phyloP scores from a whole-genome alignment of 164 flowering plant species.

The Paratinospora sagittata region DNA sequence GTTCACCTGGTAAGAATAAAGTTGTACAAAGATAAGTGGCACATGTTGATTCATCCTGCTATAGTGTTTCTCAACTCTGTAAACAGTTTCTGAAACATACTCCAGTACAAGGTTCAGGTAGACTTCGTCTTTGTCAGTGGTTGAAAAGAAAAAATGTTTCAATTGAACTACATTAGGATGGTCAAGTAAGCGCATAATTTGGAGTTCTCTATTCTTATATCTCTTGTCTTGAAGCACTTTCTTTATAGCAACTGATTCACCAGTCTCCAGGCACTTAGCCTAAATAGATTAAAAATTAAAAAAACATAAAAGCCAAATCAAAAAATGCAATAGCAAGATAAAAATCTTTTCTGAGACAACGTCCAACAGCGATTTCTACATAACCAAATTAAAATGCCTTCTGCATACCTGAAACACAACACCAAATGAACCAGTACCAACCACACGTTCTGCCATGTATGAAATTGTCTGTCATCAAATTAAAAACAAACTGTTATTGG shows the following conservation, averaged over 20 bases:
- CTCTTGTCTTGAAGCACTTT: slow-evolving; percentile 97
- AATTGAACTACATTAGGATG: slow-evolving; percentile 83
- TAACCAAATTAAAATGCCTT: background rate
- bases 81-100: slow-evolving; percentile 82
- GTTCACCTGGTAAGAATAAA: slow-evolving; percentile 86
- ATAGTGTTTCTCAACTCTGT: slow-evolving; percentile 68
- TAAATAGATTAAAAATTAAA: slow-evolving; percentile 16
- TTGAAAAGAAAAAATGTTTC: slow-evolving; percentile 84
- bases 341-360: background rate
- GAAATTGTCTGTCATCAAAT: slow-evolving; percentile 61
- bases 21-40: slow-evolving; percentile 72
- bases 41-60: slow-evolving; percentile 66
- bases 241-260: slow-evolving; percentile 90
- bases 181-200: slow-evolving; percentile 76
- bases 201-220: slow-evolving; percentile 97
- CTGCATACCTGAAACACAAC: slow-evolving; percentile 91
- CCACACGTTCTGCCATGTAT: slow-evolving; percentile 96
- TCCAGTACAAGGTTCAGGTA: slow-evolving; percentile 93
- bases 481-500: background rate
- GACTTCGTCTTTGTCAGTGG: slow-evolving; percentile 80
- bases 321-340: background rate
- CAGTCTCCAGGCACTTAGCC: slow-evolving; percentile 94
- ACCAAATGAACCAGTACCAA: slow-evolving; percentile 99
- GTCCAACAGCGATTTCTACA: background rate
- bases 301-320: background rate